phyloP scores from a whole-genome alignment of 2,329 filamentous ascomycete genomes.

The Teratosphaeria viscida region DNA sequence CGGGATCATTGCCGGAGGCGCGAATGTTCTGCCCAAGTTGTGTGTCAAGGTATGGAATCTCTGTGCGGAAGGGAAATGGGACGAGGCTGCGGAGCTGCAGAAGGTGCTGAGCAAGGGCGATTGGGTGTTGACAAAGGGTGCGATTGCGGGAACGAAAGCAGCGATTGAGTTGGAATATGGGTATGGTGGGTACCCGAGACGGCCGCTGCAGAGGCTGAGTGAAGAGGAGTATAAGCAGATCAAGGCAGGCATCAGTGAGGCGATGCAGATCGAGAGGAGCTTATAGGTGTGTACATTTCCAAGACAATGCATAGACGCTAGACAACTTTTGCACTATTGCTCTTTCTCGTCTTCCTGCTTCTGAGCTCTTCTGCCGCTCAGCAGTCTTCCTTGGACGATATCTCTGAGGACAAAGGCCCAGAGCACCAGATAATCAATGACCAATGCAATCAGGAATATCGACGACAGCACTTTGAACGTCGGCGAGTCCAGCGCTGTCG shows the following conservation, averaged over 20 bases:
- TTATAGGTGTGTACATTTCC: slow-evolving; percentile 8
- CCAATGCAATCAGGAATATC: slow-evolving; percentile 4
- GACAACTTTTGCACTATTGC: neutral
- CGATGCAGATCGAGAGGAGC: slow-evolving; percentile 20
- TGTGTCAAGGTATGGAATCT: slow-evolving; percentile 65
- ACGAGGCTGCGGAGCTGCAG: slow-evolving; percentile 66
- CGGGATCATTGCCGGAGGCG: slow-evolving; percentile 76
- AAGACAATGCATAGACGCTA: neutral
- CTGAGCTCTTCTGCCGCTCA: slow-evolving; percentile 4
- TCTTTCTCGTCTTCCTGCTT: neutral
- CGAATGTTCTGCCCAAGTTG: slow-evolving; percentile 75
- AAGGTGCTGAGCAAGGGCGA: slow-evolving; percentile 68
- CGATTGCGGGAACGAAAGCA: slow-evolving; percentile 77
- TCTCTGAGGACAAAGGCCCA: slow-evolving; percentile 8
- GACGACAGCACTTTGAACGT: slow-evolving; percentile 8
- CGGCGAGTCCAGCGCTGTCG: slow-evolving; percentile 8
- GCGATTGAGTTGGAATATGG: slow-evolving; percentile 72
- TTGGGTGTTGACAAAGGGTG: slow-evolving; percentile 73
- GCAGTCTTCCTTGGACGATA: slow-evolving; percentile 5
- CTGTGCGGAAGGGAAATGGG: slow-evolving; percentile 59
- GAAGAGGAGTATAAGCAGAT: slow-evolving; percentile 32
- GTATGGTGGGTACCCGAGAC: slow-evolving; percentile 67
- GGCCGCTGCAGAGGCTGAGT: slow-evolving; percentile 58
- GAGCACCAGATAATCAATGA: slow-evolving; percentile 8
- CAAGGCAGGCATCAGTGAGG: slow-evolving; percentile 20